Conservation (phyloP, 106 monocot genomes). For the Dioscorea dumetorum region DNA sequence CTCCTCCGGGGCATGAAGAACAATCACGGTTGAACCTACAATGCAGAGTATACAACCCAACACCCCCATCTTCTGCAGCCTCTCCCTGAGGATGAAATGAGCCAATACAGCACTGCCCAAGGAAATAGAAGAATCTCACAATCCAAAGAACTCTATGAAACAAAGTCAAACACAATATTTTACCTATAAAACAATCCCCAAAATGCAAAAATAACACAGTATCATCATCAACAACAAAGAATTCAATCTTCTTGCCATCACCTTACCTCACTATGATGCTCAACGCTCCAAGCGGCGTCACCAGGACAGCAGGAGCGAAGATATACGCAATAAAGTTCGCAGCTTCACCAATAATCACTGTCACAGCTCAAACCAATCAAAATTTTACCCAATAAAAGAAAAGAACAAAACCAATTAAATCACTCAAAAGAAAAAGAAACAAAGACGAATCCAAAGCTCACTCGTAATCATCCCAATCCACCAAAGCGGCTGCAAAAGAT, state of each 20-base stretch:
- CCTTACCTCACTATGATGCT: slow-evolving; percentile 93
- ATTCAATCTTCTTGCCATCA: too few species aligned
- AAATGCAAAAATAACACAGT: neutral
- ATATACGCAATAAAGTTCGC: slow-evolving; percentile 92
- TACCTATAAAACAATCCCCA: too few species aligned
- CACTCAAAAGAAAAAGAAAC: neutral
- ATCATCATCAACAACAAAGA: too few species aligned
- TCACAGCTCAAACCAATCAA: neutral
- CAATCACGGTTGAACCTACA: slow-evolving; percentile 79
- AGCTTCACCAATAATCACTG: slow-evolving; percentile 88
- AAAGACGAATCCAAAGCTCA: slow-evolving; percentile 14
- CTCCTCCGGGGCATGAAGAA: slow-evolving; percentile 84
- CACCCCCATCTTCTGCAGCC: slow-evolving; percentile 72
- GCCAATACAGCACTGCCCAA: slow-evolving; percentile 50
- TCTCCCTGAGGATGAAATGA: slow-evolving; percentile 67
- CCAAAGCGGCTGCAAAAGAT: slow-evolving; percentile 88
- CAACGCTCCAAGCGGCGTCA: slow-evolving; percentile 88
- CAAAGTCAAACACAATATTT: neutral
- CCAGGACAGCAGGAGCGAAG: slow-evolving; percentile 85
- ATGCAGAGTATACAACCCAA: slow-evolving; percentile 84
- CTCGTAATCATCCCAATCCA: slow-evolving; percentile 89
- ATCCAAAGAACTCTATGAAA: neutral
- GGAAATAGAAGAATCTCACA: slow-evolving; percentile 1
- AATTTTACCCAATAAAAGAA: neutral
- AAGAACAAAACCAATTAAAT: neutral